Evolutionary conservation across 805 yeast species (phyloP).

Genomic region (Nakazawaea ishiwadae): DNA sequence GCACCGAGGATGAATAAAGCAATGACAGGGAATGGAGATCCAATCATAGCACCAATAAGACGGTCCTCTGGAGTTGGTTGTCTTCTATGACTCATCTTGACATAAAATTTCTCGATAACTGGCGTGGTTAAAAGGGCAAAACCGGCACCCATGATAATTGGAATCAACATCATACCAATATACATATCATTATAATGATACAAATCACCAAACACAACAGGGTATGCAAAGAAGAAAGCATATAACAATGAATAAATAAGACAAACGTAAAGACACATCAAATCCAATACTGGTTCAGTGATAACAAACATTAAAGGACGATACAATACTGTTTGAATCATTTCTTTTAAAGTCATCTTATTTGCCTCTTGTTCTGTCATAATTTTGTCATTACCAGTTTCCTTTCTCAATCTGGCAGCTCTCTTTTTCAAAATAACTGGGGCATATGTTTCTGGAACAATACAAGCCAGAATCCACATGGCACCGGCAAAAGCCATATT

Average conservation of each 20-base stretch:
- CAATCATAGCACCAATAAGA: constrained; percentile 74
- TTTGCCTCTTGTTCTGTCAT: constrained; percentile 93
- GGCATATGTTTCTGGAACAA: constrained; percentile 88
- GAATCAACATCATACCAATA: constrained; percentile 85
- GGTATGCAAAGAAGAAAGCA: constrained; percentile 94
- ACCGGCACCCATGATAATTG: constrained; percentile 82
- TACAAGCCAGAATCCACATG: constrained; percentile 61
- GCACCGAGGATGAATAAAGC: constrained; percentile 80
- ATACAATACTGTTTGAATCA: constrained; percentile 65
- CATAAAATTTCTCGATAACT: constrained; percentile 59
- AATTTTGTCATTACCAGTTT: constrained; percentile 76
- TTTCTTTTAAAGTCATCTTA: constrained; percentile 63
- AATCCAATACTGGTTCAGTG: constrained; percentile 81
- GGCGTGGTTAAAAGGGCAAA: constrained; percentile 76
- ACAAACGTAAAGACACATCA: constrained; percentile 83
- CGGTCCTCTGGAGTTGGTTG: constrained; percentile 77
- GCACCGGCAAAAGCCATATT: constrained; percentile 89
- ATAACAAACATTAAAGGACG: constrained; percentile 76
- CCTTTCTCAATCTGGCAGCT: constrained; percentile 64
- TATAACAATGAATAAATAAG: constrained; percentile 85
- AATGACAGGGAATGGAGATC: constrained; percentile 78
- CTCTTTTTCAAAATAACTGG: constrained; percentile 70
- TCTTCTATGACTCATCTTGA: constrained; percentile 45
- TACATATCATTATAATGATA: constrained; percentile 74
- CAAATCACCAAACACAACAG: constrained; percentile 75